A percentile compares a stretch with the other conserved stretches of the same genome.
These are phyloP conservation scores for Mollisiaceae sp. DNA, from an alignment of 2,329 filamentous ascomycete species.

Conservation along the genomic window DNA sequence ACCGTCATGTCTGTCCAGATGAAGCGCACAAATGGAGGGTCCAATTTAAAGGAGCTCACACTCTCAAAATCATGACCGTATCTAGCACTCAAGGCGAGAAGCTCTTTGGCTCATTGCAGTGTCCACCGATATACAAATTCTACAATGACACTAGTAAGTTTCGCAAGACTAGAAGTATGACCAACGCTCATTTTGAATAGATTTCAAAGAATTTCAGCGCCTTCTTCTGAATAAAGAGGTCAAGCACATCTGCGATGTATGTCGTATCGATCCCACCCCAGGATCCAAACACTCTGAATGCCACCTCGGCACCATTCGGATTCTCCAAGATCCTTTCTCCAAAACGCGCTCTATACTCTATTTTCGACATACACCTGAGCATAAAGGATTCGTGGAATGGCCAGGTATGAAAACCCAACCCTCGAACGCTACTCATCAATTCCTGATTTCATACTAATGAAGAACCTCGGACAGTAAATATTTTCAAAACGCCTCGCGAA, in stretches of 20 bases:
- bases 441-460: neutral
- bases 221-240: conserved; percentile 30
- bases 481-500: conserved; percentile 29
- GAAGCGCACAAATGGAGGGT: conserved; percentile 28
- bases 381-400: conserved; percentile 34
- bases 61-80: conserved; percentile 27
- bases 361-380: conserved; percentile 29
- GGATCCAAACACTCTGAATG: conserved; percentile 25
- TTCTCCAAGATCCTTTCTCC: conserved; percentile 29
- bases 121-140: conserved; percentile 30
- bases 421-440: neutral
- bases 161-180: neutral
- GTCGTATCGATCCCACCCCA: conserved; percentile 23
- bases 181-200: conserved; percentile 9
- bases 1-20: conserved; percentile 28
- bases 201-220: conserved; percentile 30
- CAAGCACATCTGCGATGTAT: neutral
- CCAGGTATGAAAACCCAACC: too few species aligned
- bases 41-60: conserved; percentile 32
- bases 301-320: conserved; percentile 27
- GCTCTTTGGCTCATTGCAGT: conserved; percentile 11
- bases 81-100: conserved; percentile 12
- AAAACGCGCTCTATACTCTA: conserved; percentile 28
- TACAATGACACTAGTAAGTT: conserved; percentile 28
- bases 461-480: conserved; percentile 13